Conservation (phyloP, 2,329 filamentous ascomycete species). For the Lecanoromycetidae sp. region DNA sequence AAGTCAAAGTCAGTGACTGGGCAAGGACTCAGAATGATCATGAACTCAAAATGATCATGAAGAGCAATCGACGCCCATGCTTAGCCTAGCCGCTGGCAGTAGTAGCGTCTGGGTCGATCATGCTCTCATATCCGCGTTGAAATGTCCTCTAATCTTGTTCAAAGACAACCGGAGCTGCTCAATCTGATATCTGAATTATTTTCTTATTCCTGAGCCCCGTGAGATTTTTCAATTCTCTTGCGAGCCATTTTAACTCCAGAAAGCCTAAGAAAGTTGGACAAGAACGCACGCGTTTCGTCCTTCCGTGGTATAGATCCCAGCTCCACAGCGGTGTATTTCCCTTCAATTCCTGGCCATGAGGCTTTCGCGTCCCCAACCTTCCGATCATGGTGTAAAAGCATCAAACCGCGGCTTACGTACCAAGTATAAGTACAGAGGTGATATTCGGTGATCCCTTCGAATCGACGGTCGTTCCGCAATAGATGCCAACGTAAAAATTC, state of each 20-base stretch:
- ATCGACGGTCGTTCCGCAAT: slow-evolving; percentile 3
- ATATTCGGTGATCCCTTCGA: slow-evolving; percentile 6
- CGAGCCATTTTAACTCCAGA: background rate
- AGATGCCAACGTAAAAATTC: background rate
- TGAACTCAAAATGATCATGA: too few relatives aligned
- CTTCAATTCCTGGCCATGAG: slow-evolving; percentile 3
- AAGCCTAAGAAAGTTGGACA: background rate
- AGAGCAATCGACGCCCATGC: too few relatives aligned
- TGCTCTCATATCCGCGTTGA: background rate
- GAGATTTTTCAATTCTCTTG: too few relatives aligned
- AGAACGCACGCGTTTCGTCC: background rate
- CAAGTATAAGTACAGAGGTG: background rate
- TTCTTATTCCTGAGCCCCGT: too few relatives aligned
- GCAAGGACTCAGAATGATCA: background rate
- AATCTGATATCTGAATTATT: too few relatives aligned
- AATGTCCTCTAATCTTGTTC: background rate
- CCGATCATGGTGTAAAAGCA: background rate
- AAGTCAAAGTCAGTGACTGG: background rate
- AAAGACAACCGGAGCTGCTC: background rate
- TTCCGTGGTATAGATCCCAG: background rate
- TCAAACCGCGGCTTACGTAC: background rate
- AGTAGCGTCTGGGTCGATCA: background rate
- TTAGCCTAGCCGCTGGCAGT: too few relatives aligned
- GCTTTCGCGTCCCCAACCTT: slow-evolving; percentile 1
- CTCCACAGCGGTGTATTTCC: slow-evolving; percentile 2